Evolutionary conservation across 2,329 filamentous ascomycete species (phyloP), one percentile per base, ranked within the genome.

Genomic region (Drechslerella dactyloides): DNA sequence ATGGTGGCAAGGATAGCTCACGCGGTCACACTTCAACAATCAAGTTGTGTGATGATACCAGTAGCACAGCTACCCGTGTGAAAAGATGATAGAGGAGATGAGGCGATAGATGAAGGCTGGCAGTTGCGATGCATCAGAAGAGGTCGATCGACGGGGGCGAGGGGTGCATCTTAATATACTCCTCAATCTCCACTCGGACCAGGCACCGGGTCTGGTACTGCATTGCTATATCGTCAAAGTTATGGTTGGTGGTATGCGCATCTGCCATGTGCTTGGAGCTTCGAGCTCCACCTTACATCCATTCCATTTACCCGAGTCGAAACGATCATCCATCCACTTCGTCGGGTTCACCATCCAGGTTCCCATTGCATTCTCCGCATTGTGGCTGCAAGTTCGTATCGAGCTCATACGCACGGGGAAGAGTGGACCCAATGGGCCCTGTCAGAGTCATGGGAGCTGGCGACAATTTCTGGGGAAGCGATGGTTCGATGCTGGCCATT

Each of bases 251-350:
- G 27, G 27, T 33, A 33, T 33, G 27, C 7, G 21, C 51, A 33
- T 52, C 35, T 33, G 21, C 58, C 56, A 52, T 40, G 51, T 19
- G 40, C 33, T 59, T 59, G 24, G 42, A 59, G 30, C 30, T 37
- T 15, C 59, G 40, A 19, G 50, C 50, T 48, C 23, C 35, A 54
- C 44, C n/a, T 46, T 37, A n/a, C 27, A 33, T 33, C 42, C 19
- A 44, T 37, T 63, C 48, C 65, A 69, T 69, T 69, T 69, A 69
- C 58, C 65, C 65, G 65, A 58, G 27, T 69, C 58, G 65, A 69
- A 69, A 69, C 57, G 65, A 69, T 46, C 37, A 69, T 69, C 58
- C 58, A 58, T 15, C 37, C n/a, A n/a, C n/a, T n/a, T 7, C 15
- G 19, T 58, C 56, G 63, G 63, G 58, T 63, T 46, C 44, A 19